A percentile compares a stretch with the other conserved stretches of the same genome.
These are phyloP conservation scores for Inosperma sp. DNA, from an alignment of 768 basidiomycete genomes.

Conservation along the genomic window DNA sequence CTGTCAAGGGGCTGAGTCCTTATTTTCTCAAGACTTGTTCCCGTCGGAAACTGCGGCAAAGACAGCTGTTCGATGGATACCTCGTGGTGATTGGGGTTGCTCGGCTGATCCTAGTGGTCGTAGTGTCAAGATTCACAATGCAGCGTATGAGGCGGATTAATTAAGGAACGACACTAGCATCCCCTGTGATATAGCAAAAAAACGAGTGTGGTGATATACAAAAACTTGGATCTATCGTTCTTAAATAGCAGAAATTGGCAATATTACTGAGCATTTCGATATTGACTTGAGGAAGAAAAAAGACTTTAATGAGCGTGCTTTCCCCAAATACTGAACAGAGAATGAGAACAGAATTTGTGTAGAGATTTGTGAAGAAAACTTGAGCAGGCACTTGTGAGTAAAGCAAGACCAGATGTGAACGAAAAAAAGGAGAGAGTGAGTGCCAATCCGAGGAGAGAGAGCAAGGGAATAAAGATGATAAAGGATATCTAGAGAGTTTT, in stretches of 20 bases:
- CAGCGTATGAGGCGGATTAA: constrained; percentile 62
- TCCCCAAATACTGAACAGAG: constrained; percentile 7
- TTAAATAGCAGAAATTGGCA: constrained; percentile 24
- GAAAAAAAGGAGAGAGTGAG: not conserved
- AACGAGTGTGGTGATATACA: constrained; percentile 22
- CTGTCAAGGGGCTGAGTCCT: constrained; percentile 7
- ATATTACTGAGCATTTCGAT: constrained; percentile 11
- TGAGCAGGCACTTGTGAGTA: constrained; percentile 9
- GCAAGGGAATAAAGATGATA: constrained; percentile 24
- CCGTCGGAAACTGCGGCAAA: constrained; percentile 78
- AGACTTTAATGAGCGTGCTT: constrained; percentile 2
- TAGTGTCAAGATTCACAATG: constrained; percentile 92
- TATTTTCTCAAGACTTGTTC: constrained; percentile 57
- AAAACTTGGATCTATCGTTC: constrained; percentile 22
- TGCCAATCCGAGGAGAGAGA: not conserved
- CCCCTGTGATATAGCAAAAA: constrained; percentile 17
- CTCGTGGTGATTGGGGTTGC: constrained; percentile 96
- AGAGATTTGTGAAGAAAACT: not conserved
- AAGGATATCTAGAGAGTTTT: constrained; percentile 8
- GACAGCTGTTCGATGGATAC: constrained; percentile 94
- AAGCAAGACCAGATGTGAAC: constrained; percentile 11
- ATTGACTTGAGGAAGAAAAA: constrained; percentile 1
- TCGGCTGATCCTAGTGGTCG: constrained; percentile 91
- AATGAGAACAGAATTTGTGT: constrained; percentile 3
- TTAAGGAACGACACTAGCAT: constrained; percentile 23